Evolutionary conservation across 306 rosid genomes (phyloP).

Genomic region (Pyrus communis): DNA sequence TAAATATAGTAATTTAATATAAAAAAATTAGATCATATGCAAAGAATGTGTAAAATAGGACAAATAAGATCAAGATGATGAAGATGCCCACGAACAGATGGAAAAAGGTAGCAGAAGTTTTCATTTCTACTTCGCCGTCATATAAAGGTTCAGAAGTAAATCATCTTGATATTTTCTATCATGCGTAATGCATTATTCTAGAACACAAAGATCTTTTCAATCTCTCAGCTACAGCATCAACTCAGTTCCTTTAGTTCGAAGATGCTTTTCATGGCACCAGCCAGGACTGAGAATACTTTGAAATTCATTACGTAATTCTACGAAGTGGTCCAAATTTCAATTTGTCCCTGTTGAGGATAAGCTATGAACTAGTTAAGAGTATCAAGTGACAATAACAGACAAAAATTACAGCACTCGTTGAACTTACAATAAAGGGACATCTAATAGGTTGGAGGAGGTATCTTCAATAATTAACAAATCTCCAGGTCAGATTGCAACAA

Average conservation of each 20-base stretch:
- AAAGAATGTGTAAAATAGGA: no score
- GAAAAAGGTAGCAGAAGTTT: background rate
- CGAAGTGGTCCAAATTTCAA: background rate
- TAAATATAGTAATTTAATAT: background rate
- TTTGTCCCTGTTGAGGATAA: background rate
- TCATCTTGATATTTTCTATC: background rate
- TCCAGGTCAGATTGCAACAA: background rate
- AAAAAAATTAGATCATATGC: background rate
- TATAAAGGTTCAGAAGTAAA: background rate
- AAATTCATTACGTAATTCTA: background rate
- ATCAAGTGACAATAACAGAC: background rate
- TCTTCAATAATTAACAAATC: background rate
- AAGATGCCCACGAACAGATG: background rate
- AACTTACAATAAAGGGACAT: background rate
- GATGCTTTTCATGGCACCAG: background rate
- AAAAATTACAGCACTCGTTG: background rate
- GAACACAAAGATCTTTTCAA: background rate
- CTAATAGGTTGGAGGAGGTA: background rate
- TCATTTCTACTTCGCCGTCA: background rate
- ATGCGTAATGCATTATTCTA: background rate
- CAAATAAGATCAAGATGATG: background rate
- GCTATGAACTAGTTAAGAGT: background rate
- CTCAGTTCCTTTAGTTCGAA: background rate
- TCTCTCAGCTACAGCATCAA: background rate
- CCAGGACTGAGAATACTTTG: background rate